A percentile compares a stretch with the other conserved stretches of the same genome.
Conservation (phyloP, 208 protist genomes). For the Leishmania arabica region DNA sequence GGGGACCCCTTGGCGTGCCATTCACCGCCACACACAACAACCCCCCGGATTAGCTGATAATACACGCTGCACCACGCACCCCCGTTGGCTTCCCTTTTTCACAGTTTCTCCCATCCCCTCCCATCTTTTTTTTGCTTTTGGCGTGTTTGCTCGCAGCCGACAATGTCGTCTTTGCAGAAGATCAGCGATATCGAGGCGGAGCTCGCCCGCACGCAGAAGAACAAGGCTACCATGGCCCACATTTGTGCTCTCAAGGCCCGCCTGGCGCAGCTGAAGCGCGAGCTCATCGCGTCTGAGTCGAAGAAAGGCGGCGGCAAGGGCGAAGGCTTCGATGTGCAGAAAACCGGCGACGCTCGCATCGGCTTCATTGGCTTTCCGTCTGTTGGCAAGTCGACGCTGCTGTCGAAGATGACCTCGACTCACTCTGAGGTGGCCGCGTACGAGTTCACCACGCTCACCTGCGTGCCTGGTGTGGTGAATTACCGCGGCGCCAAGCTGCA, state of each 20-base stretch:
- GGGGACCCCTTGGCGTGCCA: neutral
- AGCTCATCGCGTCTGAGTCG: constrained; percentile 93
- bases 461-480: constrained; percentile 95
- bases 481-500: constrained; percentile 96
- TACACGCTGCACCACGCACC: neutral
- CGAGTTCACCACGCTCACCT: constrained; percentile 99
- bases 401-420: constrained; percentile 97
- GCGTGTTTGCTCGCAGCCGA: neutral
- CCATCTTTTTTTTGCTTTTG: too few species aligned
- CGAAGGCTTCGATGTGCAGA: constrained; percentile 98
- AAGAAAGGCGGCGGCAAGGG: constrained; percentile 91
- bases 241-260: constrained; percentile 98
- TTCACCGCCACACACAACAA: neutral
- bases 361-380: constrained; percentile 98
- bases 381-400: constrained; percentile 98
- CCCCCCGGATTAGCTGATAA: neutral
- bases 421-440: constrained; percentile 98
- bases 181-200: constrained; percentile 98
- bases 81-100: too few species aligned
- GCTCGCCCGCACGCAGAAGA: constrained; percentile 98
- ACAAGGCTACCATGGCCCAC: constrained; percentile 98
- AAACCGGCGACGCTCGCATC: constrained; percentile 96
- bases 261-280: constrained; percentile 97
- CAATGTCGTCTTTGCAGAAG: constrained; percentile 75
- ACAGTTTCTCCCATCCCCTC: too few species aligned